These are phyloP conservation scores for Ogataea pini DNA, from an alignment of 805 yeast genomes.

Conservation along the genomic window DNA sequence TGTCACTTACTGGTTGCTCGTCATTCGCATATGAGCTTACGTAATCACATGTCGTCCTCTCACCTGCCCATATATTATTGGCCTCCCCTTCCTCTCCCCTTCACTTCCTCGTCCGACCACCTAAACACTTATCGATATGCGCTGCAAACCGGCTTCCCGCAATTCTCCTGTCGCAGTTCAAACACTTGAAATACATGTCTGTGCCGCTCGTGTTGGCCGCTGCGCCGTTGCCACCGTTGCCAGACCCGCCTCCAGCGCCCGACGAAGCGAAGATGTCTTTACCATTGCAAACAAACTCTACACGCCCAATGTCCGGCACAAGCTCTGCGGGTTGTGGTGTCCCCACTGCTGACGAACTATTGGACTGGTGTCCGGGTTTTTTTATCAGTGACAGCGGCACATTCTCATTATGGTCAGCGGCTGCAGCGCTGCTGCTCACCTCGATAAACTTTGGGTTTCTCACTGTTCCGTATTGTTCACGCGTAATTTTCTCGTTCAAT, in stretches of 20 bases:
- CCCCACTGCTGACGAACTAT: constrained; percentile 20
- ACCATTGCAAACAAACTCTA: constrained; percentile 30
- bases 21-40: too few relatives aligned
- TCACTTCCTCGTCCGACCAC: constrained; percentile 59
- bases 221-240: constrained; percentile 11
- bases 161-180: constrained; percentile 79
- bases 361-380: constrained; percentile 14
- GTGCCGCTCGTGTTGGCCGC: constrained; percentile 9
- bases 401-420: constrained; percentile 11
- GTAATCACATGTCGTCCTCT: neutral
- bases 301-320: constrained; percentile 34
- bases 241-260: constrained; percentile 10
- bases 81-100: neutral
- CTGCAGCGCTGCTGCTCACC: constrained; percentile 11
- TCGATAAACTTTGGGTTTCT: constrained; percentile 29
- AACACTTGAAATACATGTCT: constrained; percentile 67
- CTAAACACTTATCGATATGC: constrained; percentile 86
- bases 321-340: constrained; percentile 26
- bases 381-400: constrained; percentile 14
- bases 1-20: too few relatives aligned
- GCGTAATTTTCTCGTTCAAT: constrained; percentile 33
- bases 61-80: neutral
- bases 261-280: constrained; percentile 32
- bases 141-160: constrained; percentile 93
- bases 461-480: constrained; percentile 34